A percentile compares a stretch with the other conserved stretches of the same genome.
Conservation (phyloP, 164 flowering plant genomes). For the Tetracentron sinense region DNA sequence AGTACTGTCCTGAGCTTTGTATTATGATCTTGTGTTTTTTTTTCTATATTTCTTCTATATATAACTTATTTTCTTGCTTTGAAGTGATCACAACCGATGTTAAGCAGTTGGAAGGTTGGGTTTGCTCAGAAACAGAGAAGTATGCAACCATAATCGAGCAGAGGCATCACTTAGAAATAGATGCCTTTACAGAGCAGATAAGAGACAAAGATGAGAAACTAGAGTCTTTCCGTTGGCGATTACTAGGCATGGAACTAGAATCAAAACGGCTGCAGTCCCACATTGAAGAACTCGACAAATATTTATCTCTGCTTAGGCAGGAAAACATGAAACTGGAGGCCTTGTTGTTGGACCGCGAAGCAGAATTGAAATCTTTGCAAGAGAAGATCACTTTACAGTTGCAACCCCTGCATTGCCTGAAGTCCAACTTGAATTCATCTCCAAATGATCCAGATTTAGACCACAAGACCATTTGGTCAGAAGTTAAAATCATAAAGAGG, state of each 20-base stretch:
- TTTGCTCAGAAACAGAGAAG: slow-evolving; percentile 50
- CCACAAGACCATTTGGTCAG: slow-evolving; percentile 37
- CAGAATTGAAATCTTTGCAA: slow-evolving; percentile 49
- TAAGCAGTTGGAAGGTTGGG: slow-evolving; percentile 51
- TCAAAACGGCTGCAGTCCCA: slow-evolving; percentile 65
- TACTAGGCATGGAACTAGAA: slow-evolving; percentile 74
- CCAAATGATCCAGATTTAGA: slow-evolving; percentile 17
- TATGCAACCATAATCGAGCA: slow-evolving; percentile 45
- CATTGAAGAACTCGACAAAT: slow-evolving; percentile 50
- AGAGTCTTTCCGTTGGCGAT: slow-evolving; percentile 67
- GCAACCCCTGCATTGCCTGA: slow-evolving; percentile 21
- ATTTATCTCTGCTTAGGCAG: slow-evolving; percentile 46
- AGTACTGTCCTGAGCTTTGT: not conserved
- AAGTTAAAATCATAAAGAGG: slow-evolving; percentile 43
- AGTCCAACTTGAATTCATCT: slow-evolving; percentile 19
- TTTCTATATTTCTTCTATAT: slow-evolving; percentile 7
- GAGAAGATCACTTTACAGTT: slow-evolving; percentile 33
- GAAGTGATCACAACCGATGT: slow-evolving; percentile 34
- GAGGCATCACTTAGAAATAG: slow-evolving; percentile 65
- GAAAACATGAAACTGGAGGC: slow-evolving; percentile 58
- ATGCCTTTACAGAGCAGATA: slow-evolving; percentile 79
- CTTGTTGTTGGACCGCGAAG: slow-evolving; percentile 46
- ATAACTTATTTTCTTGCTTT: not conserved
- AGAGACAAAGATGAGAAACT: slow-evolving; percentile 76
- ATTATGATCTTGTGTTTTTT: not conserved